phyloP scores from a whole-genome alignment of 2,329 filamentous ascomycete genomes.

The Periconia digitata region DNA sequence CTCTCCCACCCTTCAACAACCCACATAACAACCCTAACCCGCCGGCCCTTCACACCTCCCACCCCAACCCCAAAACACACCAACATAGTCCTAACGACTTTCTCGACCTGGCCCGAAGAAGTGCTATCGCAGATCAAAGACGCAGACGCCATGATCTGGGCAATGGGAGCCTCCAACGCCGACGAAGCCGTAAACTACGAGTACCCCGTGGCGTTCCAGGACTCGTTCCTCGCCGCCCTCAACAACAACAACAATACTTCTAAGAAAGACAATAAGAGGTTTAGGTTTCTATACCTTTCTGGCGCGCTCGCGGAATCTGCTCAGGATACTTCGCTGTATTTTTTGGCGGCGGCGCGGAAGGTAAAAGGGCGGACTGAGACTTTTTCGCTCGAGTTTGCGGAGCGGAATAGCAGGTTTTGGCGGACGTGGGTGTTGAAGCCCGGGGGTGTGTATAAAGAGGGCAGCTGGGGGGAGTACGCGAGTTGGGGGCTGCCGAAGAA shows the following conservation, averaged over 20 bases:
- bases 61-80: slow-evolving; percentile 9
- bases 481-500: slow-evolving; percentile 1
- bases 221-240: slow-evolving; percentile 4
- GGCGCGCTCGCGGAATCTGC: slow-evolving; percentile 19
- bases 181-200: slow-evolving; percentile 18
- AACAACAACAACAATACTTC: background rate
- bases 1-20: slow-evolving; percentile 13
- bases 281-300: slow-evolving; percentile 15
- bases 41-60: slow-evolving; percentile 6
- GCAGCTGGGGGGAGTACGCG: background rate
- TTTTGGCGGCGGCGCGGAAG: slow-evolving; percentile 11
- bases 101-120: slow-evolving; percentile 4
- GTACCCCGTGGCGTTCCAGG: slow-evolving; percentile 19
- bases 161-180: slow-evolving; percentile 17
- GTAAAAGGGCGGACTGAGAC: slow-evolving; percentile 19
- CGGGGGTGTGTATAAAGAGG: slow-evolving; percentile 12
- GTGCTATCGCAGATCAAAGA: slow-evolving; percentile 7
- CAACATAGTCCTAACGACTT: slow-evolving; percentile 17
- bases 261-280: background rate
- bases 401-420: slow-evolving; percentile 11
- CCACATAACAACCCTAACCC: slow-evolving; percentile 16
- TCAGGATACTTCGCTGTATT: slow-evolving; percentile 14
- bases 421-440: slow-evolving; percentile 19
- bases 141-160: slow-evolving; percentile 24
- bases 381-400: slow-evolving; percentile 12